phyloP scores from a whole-genome alignment of 169 alveolate genomes.

The Plasmodium yoelii region DNA sequence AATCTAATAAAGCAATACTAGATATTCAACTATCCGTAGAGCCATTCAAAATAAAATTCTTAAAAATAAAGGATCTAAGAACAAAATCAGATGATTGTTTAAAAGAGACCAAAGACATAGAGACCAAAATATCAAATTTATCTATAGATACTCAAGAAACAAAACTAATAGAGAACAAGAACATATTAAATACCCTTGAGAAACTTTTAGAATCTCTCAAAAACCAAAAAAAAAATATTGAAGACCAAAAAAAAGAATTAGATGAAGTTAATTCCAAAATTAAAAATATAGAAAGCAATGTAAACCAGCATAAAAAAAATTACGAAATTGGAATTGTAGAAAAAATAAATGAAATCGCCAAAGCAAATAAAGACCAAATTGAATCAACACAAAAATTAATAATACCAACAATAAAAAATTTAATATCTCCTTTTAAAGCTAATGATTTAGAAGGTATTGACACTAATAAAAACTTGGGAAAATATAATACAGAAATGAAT shows the following conservation, averaged over 20 bases:
- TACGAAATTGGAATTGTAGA: too few species aligned
- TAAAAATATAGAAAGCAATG: background rate
- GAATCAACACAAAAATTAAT: too few species aligned
- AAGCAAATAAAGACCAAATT: too few species aligned
- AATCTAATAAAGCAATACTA: background rate
- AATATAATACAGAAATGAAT: too few species aligned
- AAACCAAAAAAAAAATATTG: background rate
- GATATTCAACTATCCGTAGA: constrained; percentile 1
- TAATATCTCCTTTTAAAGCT: too few species aligned
- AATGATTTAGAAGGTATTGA: too few species aligned
- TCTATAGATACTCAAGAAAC: background rate
- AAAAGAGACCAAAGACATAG: too few species aligned
- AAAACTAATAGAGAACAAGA: background rate
- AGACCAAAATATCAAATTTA: background rate
- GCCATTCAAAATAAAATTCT: background rate
- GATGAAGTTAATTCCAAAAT: background rate
- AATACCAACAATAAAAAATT: too few species aligned
- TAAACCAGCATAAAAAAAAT: too few species aligned
- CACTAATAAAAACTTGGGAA: too few species aligned
- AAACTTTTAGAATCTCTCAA: background rate
- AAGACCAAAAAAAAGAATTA: constrained; percentile 3
- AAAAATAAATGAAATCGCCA: too few species aligned
- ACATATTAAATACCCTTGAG: background rate
- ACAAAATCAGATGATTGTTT: background rate
- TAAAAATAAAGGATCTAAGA: background rate